Evolutionary conservation across 139 green algal genomes (phyloP).

Genomic region (Haematococcus sp.): DNA sequence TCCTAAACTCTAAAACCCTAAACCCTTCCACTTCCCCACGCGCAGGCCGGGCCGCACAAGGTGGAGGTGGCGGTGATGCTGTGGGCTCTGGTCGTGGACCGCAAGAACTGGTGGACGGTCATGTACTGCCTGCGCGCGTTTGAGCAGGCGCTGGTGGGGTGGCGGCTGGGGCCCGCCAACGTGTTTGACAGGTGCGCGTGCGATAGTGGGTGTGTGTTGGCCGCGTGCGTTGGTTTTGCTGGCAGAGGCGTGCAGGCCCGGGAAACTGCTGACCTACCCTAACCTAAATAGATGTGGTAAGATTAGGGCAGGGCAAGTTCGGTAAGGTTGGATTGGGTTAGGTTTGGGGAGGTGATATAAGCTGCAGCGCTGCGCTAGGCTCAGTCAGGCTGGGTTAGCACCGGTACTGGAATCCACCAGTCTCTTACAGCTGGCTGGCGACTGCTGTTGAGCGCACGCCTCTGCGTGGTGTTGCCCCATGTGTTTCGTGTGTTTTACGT

Average conservation of each 20-base stretch:
- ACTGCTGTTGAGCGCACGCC: no score
- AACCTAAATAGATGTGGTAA: no score
- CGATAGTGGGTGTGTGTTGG: background rate
- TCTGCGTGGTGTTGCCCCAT: no score
- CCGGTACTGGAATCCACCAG: no score
- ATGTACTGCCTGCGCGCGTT: constrained; percentile 38
- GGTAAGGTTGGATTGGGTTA: no score
- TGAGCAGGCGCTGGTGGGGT: constrained; percentile 46
- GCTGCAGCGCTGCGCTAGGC: no score
- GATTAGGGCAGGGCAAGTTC: no score
- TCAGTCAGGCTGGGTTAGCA: no score
- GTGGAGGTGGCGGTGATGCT: constrained; percentile 56
- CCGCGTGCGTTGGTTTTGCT: constrained; percentile 2
- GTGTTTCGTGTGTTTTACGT: no score
- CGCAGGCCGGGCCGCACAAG: constrained; percentile 34
- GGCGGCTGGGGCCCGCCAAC: constrained; percentile 41
- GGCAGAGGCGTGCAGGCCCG: background rate
- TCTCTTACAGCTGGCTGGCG: no score
- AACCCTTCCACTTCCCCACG: background rate
- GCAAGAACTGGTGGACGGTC: constrained; percentile 50
- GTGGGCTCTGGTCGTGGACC: constrained; percentile 51
- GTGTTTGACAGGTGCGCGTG: constrained; percentile 34
- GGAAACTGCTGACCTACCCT: background rate
- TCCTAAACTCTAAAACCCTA: background rate
- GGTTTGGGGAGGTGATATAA: no score